Conservation (phyloP, 495 filamentous ascomycete species). For the Penicillium dipodomyicola region DNA sequence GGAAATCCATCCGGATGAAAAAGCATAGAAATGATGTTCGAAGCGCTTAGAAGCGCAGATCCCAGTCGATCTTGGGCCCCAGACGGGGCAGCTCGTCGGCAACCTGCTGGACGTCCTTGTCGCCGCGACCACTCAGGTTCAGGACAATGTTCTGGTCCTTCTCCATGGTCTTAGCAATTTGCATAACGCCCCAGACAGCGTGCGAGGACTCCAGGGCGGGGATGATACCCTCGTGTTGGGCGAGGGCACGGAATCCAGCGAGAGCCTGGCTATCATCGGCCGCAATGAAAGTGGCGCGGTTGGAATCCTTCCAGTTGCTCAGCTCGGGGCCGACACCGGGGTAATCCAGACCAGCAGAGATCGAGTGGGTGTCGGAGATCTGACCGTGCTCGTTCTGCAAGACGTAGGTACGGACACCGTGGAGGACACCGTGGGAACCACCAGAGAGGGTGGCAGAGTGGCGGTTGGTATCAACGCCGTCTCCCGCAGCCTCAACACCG, state of each 20-base stretch:
- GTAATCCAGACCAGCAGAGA: slow-evolving; percentile 97
- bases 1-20: neutral
- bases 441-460: slow-evolving; percentile 87
- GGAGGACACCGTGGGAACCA: slow-evolving; percentile 87
- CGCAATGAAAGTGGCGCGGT: slow-evolving; percentile 82
- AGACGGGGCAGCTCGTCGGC: slow-evolving; percentile 88
- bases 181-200: slow-evolving; percentile 82
- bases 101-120: slow-evolving; percentile 98
- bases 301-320: slow-evolving; percentile 80
- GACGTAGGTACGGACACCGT: slow-evolving; percentile 94
- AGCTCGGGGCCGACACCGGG: slow-evolving; percentile 95
- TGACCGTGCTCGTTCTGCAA: slow-evolving; percentile 90
- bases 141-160: slow-evolving; percentile 92
- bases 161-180: slow-evolving; percentile 88
- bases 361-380: slow-evolving; percentile 89
- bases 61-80: slow-evolving; percentile 93
- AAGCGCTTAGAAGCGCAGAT: slow-evolving; percentile 64
- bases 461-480: slow-evolving; percentile 82
- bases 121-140: slow-evolving; percentile 86
- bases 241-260: slow-evolving; percentile 78
- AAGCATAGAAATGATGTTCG: neutral
- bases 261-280: slow-evolving; percentile 93
- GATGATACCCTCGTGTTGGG: slow-evolving; percentile 91
- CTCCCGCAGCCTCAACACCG: slow-evolving; percentile 95
- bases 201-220: slow-evolving; percentile 93